Percentiles rank a stretch among this genome's conserved stretches.
phyloP scores from a whole-genome alignment of 1,284 basidiomycete species.

The Melanopsichium pennsylvanicum region DNA sequence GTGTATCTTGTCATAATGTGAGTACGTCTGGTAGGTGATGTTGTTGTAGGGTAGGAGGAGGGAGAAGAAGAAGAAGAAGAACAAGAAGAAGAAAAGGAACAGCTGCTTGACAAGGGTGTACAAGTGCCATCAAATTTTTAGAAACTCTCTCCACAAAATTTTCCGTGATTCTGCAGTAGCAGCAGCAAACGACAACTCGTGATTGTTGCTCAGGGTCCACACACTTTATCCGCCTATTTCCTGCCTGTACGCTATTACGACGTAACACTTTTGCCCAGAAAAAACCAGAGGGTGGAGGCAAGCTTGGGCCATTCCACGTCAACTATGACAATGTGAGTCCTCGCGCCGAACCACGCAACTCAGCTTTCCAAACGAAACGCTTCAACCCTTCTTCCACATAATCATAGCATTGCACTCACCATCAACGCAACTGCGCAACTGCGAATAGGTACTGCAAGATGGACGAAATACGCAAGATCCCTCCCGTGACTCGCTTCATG shows the following conservation, averaged over 20 bases:
- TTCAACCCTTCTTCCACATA: too few species aligned
- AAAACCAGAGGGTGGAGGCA: conserved; percentile 5
- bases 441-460: too few species aligned
- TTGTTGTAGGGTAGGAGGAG: neutral
- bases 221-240: too few species aligned
- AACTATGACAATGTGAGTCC: neutral
- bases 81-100: neutral
- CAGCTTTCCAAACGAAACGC: too few species aligned
- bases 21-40: too few species aligned
- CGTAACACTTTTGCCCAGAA: conserved; percentile 3
- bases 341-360: neutral
- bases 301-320: conserved; percentile 36
- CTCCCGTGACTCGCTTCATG: conserved; percentile 81
- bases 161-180: conserved; percentile 1
- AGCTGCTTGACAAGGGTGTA: neutral
- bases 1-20: conserved; percentile 54
- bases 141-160: conserved; percentile 12
- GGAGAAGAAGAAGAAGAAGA: neutral
- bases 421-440: too few species aligned
- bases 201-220: conserved; percentile 26
- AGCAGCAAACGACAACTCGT: conserved; percentile 4
- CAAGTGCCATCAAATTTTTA: neutral
- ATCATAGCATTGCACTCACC: too few species aligned
- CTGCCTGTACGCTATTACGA: neutral
- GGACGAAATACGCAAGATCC: conserved; percentile 72